Conservation (phyloP, 495 filamentous ascomycete species). For the Xylaria longipes region DNA sequence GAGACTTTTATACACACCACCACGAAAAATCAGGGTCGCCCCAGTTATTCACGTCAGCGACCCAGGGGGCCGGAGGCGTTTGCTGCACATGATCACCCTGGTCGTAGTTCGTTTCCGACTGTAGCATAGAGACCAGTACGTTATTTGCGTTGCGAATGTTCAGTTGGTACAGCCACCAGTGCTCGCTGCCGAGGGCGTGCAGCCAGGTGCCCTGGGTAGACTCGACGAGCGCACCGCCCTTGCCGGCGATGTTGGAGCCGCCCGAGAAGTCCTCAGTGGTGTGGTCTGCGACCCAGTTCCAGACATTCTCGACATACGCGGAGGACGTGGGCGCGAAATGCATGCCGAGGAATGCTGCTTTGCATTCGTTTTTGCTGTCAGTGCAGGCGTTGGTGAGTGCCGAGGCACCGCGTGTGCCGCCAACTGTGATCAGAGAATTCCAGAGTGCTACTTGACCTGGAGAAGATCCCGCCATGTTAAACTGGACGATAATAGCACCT, state of each 20-base stretch:
- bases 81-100: constrained; percentile 72
- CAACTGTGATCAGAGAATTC: constrained; percentile 67
- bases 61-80: constrained; percentile 56
- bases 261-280: constrained; percentile 65
- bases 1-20: too few species aligned
- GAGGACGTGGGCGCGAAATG: constrained; percentile 65
- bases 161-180: constrained; percentile 78
- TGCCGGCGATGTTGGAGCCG: constrained; percentile 48
- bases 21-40: constrained; percentile 64
- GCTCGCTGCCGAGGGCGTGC: constrained; percentile 74
- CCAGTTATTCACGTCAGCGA: constrained; percentile 46
- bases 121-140: constrained; percentile 79
- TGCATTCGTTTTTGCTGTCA: constrained; percentile 49
- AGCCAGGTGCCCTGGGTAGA: constrained; percentile 66
- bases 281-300: constrained; percentile 79
- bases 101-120: constrained; percentile 91
- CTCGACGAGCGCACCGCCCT: constrained; percentile 63
- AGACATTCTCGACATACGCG: constrained; percentile 71
- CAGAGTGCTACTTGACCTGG: constrained; percentile 67
- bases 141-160: constrained; percentile 74
- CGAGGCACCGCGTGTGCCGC: constrained; percentile 59
- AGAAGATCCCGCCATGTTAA: constrained; percentile 63
- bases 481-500: constrained; percentile 57
- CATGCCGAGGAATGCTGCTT: constrained; percentile 70
- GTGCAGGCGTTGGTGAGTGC: constrained; percentile 47